Conservation (phyloP, 805 yeast genomes). For the Maudiozyma barnettii region DNA sequence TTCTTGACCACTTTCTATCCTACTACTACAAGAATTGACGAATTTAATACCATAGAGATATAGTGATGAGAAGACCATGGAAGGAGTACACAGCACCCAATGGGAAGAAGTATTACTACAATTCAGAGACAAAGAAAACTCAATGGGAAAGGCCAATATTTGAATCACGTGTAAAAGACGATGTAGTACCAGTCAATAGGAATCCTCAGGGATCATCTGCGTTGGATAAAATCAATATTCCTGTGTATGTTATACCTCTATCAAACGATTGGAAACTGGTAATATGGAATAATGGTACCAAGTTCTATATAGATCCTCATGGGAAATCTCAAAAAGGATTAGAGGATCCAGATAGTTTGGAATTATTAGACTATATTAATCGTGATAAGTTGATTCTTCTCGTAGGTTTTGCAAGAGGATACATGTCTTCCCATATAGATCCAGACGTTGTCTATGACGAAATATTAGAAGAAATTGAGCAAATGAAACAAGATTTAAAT, state of each 20-base stretch:
- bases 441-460: slow-evolving; percentile 12
- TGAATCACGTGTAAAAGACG: slow-evolving; percentile 1
- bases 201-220: background rate
- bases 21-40: no score
- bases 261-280: slow-evolving; percentile 35
- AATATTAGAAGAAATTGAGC: slow-evolving; percentile 9
- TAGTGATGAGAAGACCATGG: slow-evolving; percentile 23
- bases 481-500: slow-evolving; percentile 8
- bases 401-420: slow-evolving; percentile 21
- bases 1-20: no score
- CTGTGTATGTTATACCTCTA: slow-evolving; percentile 13
- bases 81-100: slow-evolving; percentile 32
- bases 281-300: slow-evolving; percentile 33
- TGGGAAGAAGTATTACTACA: slow-evolving; percentile 32
- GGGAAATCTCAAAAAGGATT: slow-evolving; percentile 21
- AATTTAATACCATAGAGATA: background rate
- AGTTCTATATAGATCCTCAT: slow-evolving; percentile 31
- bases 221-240: background rate
- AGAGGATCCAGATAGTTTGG: slow-evolving; percentile 24
- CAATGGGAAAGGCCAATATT: slow-evolving; percentile 31
- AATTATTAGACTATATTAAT: slow-evolving; percentile 23
- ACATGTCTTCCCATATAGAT: slow-evolving; percentile 1
- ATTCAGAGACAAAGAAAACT: slow-evolving; percentile 30
- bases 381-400: slow-evolving; percentile 18
- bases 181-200: background rate